Evolutionary conservation across 441 rosid genomes (phyloP).

Genomic region (Croton laevigatus): DNA sequence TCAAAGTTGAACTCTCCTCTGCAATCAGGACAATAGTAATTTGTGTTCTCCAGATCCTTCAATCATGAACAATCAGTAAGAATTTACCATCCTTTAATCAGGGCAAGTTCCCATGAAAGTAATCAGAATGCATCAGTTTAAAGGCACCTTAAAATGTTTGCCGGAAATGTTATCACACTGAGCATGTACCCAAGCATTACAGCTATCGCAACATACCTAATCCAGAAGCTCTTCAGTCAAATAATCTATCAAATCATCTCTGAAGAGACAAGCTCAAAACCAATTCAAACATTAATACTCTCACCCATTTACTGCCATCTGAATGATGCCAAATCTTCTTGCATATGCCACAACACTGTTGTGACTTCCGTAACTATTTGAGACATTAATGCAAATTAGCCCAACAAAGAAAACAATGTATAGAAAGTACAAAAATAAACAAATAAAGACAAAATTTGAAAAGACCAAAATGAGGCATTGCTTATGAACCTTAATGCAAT

Average conservation of each 20-base stretch:
- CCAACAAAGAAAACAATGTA: slow-evolving; percentile 15
- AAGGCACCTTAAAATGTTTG: slow-evolving; percentile 66
- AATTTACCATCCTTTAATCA: slow-evolving; percentile 5
- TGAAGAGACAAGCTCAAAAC: slow-evolving; percentile 5
- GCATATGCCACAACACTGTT: slow-evolving; percentile 92
- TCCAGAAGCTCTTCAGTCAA: slow-evolving; percentile 29
- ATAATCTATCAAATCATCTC: slow-evolving; percentile 21
- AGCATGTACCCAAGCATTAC: slow-evolving; percentile 97
- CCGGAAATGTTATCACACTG: slow-evolving; percentile 77
- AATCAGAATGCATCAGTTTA: slow-evolving; percentile 9
- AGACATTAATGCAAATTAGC: slow-evolving; percentile 16
- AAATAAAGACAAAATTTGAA: no score
- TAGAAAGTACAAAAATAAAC: neutral
- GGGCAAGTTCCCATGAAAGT: slow-evolving; percentile 13
- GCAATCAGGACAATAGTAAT: slow-evolving; percentile 88
- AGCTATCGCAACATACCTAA: slow-evolving; percentile 95
- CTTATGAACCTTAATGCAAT: slow-evolving; percentile 67
- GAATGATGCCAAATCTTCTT: slow-evolving; percentile 88
- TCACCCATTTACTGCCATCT: slow-evolving; percentile 90
- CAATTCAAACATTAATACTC: slow-evolving; percentile 25
- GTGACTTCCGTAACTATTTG: slow-evolving; percentile 68
- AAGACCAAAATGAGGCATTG: slow-evolving; percentile 19
- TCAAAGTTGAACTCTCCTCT: slow-evolving; percentile 40
- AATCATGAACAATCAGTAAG: slow-evolving; percentile 35
- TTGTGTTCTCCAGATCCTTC: slow-evolving; percentile 68